Percentiles rank a stretch among this genome's conserved stretches.
These are phyloP conservation scores for Sporothrix schenckii DNA, from an alignment of 2,329 filamentous ascomycete genomes.

Conservation along the genomic window DNA sequence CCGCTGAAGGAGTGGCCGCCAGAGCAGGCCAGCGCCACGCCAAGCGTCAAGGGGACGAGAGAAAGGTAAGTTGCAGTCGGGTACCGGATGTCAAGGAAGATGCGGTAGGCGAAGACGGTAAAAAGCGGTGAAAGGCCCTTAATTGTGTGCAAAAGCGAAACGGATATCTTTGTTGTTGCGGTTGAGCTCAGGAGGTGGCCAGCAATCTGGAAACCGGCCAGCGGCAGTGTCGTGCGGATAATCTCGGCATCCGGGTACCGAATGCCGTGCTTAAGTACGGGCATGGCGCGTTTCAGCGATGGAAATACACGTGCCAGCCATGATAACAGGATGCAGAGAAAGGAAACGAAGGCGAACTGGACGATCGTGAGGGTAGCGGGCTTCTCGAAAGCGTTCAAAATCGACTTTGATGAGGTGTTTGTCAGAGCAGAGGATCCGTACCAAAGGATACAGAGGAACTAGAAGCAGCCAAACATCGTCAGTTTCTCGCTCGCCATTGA, in stretches of 20 bases:
- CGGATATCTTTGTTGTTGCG: constrained; percentile 90
- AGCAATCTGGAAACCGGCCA: constrained; percentile 89
- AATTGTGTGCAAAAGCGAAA: constrained; percentile 96
- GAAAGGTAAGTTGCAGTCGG: constrained; percentile 85
- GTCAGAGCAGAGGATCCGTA: constrained; percentile 94
- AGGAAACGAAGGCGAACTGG: constrained; percentile 91
- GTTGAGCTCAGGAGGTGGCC: constrained; percentile 93
- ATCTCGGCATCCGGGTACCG: constrained; percentile 79
- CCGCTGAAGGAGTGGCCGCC: constrained; percentile 70
- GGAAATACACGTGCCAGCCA: constrained; percentile 76
- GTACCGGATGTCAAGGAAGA: constrained; percentile 87
- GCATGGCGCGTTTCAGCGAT: constrained; percentile 68
- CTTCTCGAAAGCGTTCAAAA: constrained; percentile 86
- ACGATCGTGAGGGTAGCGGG: constrained; percentile 89
- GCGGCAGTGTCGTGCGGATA: constrained; percentile 82
- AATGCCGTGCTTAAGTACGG: constrained; percentile 82
- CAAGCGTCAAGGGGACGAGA: constrained; percentile 84
- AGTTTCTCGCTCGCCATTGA: not conserved
- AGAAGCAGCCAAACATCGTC: not conserved
- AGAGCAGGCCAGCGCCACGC: constrained; percentile 96
- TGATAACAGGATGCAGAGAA: constrained; percentile 80
- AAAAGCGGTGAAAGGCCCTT: constrained; percentile 96
- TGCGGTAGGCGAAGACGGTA: constrained; percentile 88
- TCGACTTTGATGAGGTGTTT: constrained; percentile 97
- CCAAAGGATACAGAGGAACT: constrained; percentile 88